These are phyloP conservation scores for Mycena galopus DNA, from an alignment of 768 basidiomycete genomes.

Conservation along the genomic window DNA sequence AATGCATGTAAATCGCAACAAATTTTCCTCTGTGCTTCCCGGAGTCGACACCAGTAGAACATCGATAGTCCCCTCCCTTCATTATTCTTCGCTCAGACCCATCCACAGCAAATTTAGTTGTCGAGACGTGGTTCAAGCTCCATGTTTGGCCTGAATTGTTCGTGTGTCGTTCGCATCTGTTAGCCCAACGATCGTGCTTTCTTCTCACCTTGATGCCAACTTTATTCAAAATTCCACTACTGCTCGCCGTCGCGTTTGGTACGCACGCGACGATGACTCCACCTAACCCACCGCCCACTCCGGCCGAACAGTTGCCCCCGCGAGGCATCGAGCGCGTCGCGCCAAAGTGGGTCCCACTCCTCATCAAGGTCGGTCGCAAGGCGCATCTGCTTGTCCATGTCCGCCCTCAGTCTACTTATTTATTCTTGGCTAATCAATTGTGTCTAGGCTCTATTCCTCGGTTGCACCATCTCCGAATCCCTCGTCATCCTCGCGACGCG, in stretches of 20 bases:
- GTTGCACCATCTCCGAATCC: conserved; percentile 26
- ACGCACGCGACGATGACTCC: conserved; percentile 44
- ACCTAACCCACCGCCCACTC: conserved; percentile 42
- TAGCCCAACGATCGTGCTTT: too few species aligned
- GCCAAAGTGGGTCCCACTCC: conserved; percentile 29
- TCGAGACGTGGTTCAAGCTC: too few species aligned
- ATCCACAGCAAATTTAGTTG: too few species aligned
- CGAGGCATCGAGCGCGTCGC: conserved; percentile 38
- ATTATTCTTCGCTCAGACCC: too few species aligned
- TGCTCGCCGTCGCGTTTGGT: conserved; percentile 43
- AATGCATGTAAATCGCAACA: too few species aligned
- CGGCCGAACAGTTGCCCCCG: conserved; percentile 38
- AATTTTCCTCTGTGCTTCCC: too few species aligned
- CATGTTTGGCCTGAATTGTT: too few species aligned
- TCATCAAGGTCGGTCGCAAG: conserved; percentile 40
- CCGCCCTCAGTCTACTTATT: neutral
- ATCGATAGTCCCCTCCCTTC: too few species aligned
- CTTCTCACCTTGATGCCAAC: conserved; percentile 34
- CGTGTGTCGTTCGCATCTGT: too few species aligned
- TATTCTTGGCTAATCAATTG: neutral
- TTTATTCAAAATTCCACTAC: conserved; percentile 39
- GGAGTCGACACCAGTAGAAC: too few species aligned
- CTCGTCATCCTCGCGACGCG: neutral
- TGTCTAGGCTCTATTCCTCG: conserved; percentile 38
- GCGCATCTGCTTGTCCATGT: conserved; percentile 14